Base-by-base conservation (phyloP, 176 grass and related monocot species). In the Cenchrus fungigraminus region DNA sequence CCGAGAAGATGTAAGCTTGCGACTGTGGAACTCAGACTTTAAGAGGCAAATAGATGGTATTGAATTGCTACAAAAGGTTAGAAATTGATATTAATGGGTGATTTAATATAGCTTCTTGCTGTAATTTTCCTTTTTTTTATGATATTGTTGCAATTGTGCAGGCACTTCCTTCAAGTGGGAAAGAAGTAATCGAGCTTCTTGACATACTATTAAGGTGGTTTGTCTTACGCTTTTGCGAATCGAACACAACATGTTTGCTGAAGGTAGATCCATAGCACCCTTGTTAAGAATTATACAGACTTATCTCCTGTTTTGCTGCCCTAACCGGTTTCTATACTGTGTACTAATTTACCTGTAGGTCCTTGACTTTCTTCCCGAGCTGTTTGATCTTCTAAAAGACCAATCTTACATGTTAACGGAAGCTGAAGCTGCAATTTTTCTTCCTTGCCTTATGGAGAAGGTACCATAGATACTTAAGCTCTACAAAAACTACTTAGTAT, bases 41-140 rank as follows among this genome's bases (percentile, higher is more conserved):
- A 99, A 96, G 88, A 94, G 94, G 88, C 97, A 99, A 91, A 93
- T 99, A 66, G 97, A 99, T 89, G 97, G 94, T 56, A 89, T 99
- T 60, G 97, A 99, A 56, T 84, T 99, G 79, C 85, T 99, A 77
- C 97, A 99, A 29, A 99, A 99, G 97, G 97, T 99, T 54, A 31
- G 77, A 86, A 87, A 62, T 67, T 82, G 54, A 37, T 87, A 34
- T 74, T 52, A 52, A 42, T 17, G 31, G 22, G 29, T 49, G 53
- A 47, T 72, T 59, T 19, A 76, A 69, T 63, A n/a, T 72, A 47
- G 13, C 58, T 40, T 64, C 29, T 81, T 79, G 20, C 57, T 53
- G 43, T 85, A 32, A 64, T 6, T 80, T 45, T 61, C 22, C 65
- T 76, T 78, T 61, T 59, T 71, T 76, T 81, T 49, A 20, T 70